Evolutionary conservation across 2,329 filamentous ascomycete genomes (phyloP).

Genomic region (Torrubiella hemipterigena): DNA sequence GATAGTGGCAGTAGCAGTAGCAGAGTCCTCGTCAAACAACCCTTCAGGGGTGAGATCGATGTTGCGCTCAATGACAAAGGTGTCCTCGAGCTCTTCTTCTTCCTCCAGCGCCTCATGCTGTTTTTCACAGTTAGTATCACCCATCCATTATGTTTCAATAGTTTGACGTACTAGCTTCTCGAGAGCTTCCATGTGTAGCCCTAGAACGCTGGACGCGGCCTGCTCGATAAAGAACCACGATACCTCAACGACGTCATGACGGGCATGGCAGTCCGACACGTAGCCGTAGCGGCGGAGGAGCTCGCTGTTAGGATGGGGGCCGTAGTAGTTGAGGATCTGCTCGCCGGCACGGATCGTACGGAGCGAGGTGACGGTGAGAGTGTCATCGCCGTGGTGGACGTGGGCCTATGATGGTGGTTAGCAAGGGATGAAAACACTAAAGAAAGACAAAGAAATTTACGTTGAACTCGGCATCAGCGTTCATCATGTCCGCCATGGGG

Average conservation of each 20-base stretch:
- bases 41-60: conserved; percentile 39
- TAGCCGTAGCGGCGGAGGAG: conserved; percentile 79
- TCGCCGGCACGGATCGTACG: conserved; percentile 56
- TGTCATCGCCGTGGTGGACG: conserved; percentile 39
- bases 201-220: conserved; percentile 26
- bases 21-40: conserved; percentile 25
- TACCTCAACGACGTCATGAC: conserved; percentile 76
- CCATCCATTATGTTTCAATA: not conserved
- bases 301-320: conserved; percentile 71
- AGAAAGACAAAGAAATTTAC: conserved; percentile 26
- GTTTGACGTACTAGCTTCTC: conserved; percentile 26
- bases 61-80: conserved; percentile 55
- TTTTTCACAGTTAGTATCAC: conserved; percentile 10
- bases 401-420: conserved; percentile 26
- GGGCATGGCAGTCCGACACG: conserved; percentile 62
- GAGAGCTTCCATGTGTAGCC: conserved; percentile 23
- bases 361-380: conserved; percentile 60
- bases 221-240: conserved; percentile 46
- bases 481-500: conserved; percentile 79
- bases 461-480: conserved; percentile 82
- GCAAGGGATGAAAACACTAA: not conserved
- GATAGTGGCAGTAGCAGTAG: conserved; percentile 25
- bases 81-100: conserved; percentile 60
- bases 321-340: conserved; percentile 84
- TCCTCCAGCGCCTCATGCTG: conserved; percentile 40